Evolutionary conservation across 2,329 filamentous ascomycete genomes (phyloP).

Genomic region (Aspergillus pseudotamarii): DNA sequence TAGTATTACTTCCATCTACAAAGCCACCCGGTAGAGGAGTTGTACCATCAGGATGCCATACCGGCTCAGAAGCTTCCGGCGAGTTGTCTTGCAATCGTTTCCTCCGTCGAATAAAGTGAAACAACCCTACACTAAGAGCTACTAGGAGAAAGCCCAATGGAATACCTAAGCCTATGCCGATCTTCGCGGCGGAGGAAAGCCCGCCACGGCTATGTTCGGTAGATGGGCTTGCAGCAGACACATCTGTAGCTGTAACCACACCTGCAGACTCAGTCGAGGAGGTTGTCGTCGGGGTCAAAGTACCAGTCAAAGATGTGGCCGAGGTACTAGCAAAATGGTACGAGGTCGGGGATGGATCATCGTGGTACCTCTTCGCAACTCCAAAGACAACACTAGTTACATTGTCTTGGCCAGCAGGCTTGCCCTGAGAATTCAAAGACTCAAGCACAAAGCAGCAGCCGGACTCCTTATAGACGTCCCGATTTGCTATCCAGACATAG

Average conservation of each 20-base stretch:
- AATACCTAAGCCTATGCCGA: slow-evolving; percentile 10
- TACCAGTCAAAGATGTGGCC: background rate
- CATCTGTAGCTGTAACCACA: background rate
- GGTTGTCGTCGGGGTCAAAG: background rate
- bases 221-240: background rate
- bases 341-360: slow-evolving; percentile 7
- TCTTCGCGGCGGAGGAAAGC: slow-evolving; percentile 1
- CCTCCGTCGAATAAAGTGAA: background rate
- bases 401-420: background rate
- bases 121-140: background rate
- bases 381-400: slow-evolving; percentile 2
- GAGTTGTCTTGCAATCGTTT: too few species aligned
- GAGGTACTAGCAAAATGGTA: slow-evolving; percentile 3
- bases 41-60: background rate
- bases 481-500: slow-evolving; percentile 11
- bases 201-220: background rate
- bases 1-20: background rate
- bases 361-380: slow-evolving; percentile 3
- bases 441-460: slow-evolving; percentile 10
- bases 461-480: slow-evolving; percentile 3
- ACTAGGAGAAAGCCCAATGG: slow-evolving; percentile 4
- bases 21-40: background rate
- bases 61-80: background rate
- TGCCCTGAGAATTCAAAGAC: background rate
- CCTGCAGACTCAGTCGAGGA: background rate